A percentile compares a stretch with the other conserved stretches of the same genome.
Evolutionary conservation across 495 filamentous ascomycete species (phyloP).

Genomic region (Daldinia grandis): DNA sequence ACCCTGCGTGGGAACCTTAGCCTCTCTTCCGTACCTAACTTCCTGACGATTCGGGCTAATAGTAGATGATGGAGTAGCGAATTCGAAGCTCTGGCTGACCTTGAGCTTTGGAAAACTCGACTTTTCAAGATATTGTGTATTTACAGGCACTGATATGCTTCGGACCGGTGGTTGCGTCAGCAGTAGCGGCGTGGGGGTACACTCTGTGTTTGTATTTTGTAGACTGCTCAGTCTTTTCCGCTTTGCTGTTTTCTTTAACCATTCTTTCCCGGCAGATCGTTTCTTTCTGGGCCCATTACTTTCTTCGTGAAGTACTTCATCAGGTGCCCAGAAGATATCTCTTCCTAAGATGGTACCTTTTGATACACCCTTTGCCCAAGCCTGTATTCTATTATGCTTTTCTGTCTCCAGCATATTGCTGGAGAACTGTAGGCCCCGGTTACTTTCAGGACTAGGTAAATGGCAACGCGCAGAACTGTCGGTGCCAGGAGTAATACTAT

Average conservation of each 20-base stretch:
- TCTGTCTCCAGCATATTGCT: slow-evolving; percentile 1
- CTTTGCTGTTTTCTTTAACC: slow-evolving; percentile 42
- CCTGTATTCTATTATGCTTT: slow-evolving; percentile 34
- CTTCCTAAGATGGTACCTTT: slow-evolving; percentile 17
- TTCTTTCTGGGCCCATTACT: slow-evolving; percentile 19
- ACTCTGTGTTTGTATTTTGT: slow-evolving; percentile 20
- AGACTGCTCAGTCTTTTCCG: slow-evolving; percentile 25
- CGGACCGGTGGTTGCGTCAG: background rate
- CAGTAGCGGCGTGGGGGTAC: slow-evolving; percentile 36
- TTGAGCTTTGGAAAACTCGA: background rate
- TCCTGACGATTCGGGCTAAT: slow-evolving; percentile 12
- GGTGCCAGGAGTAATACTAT: slow-evolving; percentile 18
- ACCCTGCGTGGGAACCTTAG: background rate
- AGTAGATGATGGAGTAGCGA: slow-evolving; percentile 40
- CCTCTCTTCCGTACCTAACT: background rate
- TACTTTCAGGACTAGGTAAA: slow-evolving; percentile 44
- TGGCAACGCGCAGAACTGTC: slow-evolving; percentile 39
- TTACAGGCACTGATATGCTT: slow-evolving; percentile 17
- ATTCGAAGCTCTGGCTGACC: slow-evolving; percentile 37
- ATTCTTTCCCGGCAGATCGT: slow-evolving; percentile 33
- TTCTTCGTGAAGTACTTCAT: background rate
- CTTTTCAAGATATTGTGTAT: background rate
- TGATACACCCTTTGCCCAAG: slow-evolving; percentile 37
- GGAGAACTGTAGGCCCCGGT: slow-evolving; percentile 25
- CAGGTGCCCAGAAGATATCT: slow-evolving; percentile 46